Base-by-base conservation (phyloP, 2,329 filamentous ascomycete genomes). In the Ophiostoma sp. region DNA sequence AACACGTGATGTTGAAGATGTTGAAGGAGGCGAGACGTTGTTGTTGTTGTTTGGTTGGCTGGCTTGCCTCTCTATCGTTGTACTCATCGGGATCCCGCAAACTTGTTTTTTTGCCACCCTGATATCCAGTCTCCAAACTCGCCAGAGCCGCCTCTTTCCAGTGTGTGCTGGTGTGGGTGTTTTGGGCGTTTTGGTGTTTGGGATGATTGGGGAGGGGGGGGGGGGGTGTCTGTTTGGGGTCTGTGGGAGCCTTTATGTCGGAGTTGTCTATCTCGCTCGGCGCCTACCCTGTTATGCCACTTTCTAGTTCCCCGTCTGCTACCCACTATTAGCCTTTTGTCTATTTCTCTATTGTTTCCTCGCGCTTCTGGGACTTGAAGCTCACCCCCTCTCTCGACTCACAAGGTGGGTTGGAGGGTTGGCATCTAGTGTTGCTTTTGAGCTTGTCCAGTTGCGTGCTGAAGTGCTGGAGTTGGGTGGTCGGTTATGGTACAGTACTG, bases 251-350 rank as follows among this genome's bases (percentile, higher is more conserved):
- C 27, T 62, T 31, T 33, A 31, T 33, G 27, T 20, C 23, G 27
- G 27, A 62, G 57, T 8, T 17, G n/a, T 57, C 23, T 57, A 62
- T 62, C 27, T 31, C 15, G 15, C 57, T 62, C 57, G 27, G 57
- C 15, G 57, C 27, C 11, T 62, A 62, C 57, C 13, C 57, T 33
- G 27, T 62, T 6, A 33, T 35, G 27, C 23, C 57, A 13, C 57
- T 31, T 62, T 35, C 57, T 62, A 35, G 57, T 62, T 35, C 35
- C 57, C 57, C 57, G 57, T 62, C 27, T 31, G 57, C 57, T 62
- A 62, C 57, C 57, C 57, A 62, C 57, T 62, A 27, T 62, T 62
- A 62, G 57, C 57, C 57, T 62, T 57, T 57, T 62, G 57, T 33
- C 57, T 62, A 62, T 62, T 31, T 33, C 57, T 27, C 27, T 33